Percentiles rank a stretch among this genome's conserved stretches.
phyloP scores from a whole-genome alignment of 257 asterid species.

The Avicennia marina region DNA sequence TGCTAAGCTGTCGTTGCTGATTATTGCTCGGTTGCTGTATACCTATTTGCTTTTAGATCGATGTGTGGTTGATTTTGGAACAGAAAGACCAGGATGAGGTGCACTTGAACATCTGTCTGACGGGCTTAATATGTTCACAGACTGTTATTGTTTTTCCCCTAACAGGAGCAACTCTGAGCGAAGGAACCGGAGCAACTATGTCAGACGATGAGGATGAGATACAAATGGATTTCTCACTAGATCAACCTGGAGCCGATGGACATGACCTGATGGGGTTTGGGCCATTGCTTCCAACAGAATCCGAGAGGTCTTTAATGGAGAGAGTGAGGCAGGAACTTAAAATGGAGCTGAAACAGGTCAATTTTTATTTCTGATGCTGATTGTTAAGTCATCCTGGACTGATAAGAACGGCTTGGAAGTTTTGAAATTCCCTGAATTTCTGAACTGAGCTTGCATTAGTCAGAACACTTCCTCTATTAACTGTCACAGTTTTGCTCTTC shows the following conservation, averaged over 20 bases:
- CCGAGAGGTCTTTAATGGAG: slow-evolving; percentile 78
- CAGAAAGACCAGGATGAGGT: too few relatives aligned
- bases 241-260: slow-evolving; percentile 49
- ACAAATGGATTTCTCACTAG: slow-evolving; percentile 61
- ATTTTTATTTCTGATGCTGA: neutral
- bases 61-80: too few relatives aligned
- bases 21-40: too few relatives aligned
- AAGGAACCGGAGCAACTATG: slow-evolving; percentile 77
- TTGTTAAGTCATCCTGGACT: neutral
- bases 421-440: too few relatives aligned
- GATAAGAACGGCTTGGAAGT: neutral
- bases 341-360: slow-evolving; percentile 71
- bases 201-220: slow-evolving; percentile 76
- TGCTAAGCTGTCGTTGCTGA: too few relatives aligned
- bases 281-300: slow-evolving; percentile 72
- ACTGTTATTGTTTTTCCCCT: too few relatives aligned
- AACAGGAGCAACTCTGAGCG: slow-evolving; percentile 52
- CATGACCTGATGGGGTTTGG: slow-evolving; percentile 75
- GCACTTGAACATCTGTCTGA: neutral
- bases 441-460: neutral
- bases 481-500: too few relatives aligned
- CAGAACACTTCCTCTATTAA: neutral
- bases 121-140: too few relatives aligned
- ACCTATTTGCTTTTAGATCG: too few relatives aligned
- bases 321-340: slow-evolving; percentile 74